Evolutionary conservation across 2,329 filamentous ascomycete species (phyloP), one percentile per base, ranked within the genome.

Genomic region (Colletotrichum ledebouriae): DNA sequence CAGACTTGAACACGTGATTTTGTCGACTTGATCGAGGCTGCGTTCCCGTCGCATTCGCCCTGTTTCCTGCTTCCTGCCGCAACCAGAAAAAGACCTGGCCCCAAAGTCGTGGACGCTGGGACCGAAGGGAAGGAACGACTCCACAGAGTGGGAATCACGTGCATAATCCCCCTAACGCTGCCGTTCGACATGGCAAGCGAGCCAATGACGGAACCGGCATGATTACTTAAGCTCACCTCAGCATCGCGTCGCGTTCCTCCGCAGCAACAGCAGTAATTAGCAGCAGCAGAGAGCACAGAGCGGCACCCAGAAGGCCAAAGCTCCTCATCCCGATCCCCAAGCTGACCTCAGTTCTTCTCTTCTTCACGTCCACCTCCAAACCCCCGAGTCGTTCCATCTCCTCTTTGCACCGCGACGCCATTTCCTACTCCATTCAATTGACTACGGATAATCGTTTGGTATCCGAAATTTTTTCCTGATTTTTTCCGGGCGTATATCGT

Each of bases 241-340:
- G 2, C 41, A 47, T 47, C 56, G 56, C 56, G 56, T 59, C 56
- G 56, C 42, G 49, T 34, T 46, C 5, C 12, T 29, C 33, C 25
- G 15, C 7, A 33, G 58, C 33, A 52, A 25, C 49, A 52, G 49
- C 49, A 11, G 49, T 33, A 25, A 50, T 22, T 49, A 22, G 46
- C 46, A n/a, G 47, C 49, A 41, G 37, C 1, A 55, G 37, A 41
- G 55, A 37, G 47, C 37, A 39, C 37, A 13, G 37, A 39, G 17
- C 17, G 2, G 22, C 12, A 20, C 33, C 53, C n/a, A n/a, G 15
- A 52, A 55, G 63, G 63, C 59, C 63, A 63, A 63, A 67, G 63
- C 59, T 67, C 49, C 63, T 63, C 33, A 58, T 56, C 22, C 58
- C 22, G 41, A 20, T 25, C 47, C 41, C 59, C 34, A 67, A 62